Conservation (phyloP, 306 rosid genomes). For the Carpinus viminea region DNA sequence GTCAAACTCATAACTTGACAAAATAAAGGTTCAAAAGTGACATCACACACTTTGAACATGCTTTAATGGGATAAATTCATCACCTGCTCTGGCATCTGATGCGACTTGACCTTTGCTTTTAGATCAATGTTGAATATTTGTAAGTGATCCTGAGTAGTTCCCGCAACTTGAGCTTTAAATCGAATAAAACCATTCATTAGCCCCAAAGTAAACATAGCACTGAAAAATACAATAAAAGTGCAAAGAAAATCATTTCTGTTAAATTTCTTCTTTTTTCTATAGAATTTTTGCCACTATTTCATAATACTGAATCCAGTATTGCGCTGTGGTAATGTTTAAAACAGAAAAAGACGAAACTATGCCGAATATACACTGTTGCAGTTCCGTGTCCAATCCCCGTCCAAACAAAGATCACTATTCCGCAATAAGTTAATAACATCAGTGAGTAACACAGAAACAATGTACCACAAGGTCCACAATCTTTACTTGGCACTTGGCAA, state of each 20-base stretch:
- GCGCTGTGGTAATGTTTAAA: not conserved
- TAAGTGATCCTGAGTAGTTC: constrained; percentile 80
- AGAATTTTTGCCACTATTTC: not conserved
- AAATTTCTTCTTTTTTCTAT: too few relatives aligned
- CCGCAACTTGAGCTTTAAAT: constrained; percentile 72
- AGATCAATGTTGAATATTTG: constrained; percentile 75
- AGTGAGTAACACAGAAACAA: not conserved
- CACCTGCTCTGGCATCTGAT: constrained; percentile 89
- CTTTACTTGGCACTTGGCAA: not conserved
- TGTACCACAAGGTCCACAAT: not conserved
- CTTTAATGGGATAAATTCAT: constrained; percentile 10
- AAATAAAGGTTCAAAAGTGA: not conserved
- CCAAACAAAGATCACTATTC: not conserved
- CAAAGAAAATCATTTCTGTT: too few relatives aligned
- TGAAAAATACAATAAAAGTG: not conserved
- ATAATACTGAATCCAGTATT: not conserved
- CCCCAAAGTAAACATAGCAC: not conserved
- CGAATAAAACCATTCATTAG: constrained; percentile 10
- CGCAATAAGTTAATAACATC: not conserved
- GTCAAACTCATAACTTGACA: constrained; percentile 10
- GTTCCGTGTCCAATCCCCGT: not conserved
- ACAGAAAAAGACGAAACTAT: too few relatives aligned
- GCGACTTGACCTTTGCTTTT: constrained; percentile 67
- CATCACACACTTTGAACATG: not conserved
- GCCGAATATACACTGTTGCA: too few relatives aligned